Evolutionary conservation across 2,329 filamentous ascomycete species (phyloP).

Genomic region (Colletotrichum agaves): DNA sequence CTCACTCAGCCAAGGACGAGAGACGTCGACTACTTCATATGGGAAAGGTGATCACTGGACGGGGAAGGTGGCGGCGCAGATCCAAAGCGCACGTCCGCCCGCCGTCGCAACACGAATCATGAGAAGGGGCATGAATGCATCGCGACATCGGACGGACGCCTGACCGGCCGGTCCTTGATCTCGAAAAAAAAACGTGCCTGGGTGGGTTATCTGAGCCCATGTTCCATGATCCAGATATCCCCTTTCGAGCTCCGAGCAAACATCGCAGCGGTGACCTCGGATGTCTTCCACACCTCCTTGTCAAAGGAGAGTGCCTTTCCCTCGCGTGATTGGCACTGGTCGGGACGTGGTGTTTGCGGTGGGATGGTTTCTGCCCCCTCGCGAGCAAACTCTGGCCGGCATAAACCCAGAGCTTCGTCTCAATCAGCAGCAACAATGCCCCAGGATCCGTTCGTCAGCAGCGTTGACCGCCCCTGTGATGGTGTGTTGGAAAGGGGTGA

Average conservation of each 20-base stretch:
- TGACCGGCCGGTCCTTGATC: constrained; percentile 37
- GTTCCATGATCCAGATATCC: not conserved
- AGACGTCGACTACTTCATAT: constrained; percentile 35
- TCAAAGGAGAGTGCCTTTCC: not conserved
- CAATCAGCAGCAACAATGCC: constrained; percentile 29
- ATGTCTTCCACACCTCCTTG: constrained; percentile 12
- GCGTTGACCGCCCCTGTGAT: not conserved
- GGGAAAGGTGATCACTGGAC: constrained; percentile 30
- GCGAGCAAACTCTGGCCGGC: constrained; percentile 27
- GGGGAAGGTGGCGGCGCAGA: constrained; percentile 9
- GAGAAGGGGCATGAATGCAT: constrained; percentile 34
- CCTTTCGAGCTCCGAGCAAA: constrained; percentile 24
- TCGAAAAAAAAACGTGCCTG: constrained; percentile 37
- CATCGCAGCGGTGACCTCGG: constrained; percentile 19
- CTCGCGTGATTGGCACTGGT: constrained; percentile 30
- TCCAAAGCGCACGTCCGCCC: constrained; percentile 30
- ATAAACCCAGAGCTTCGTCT: constrained; percentile 36
- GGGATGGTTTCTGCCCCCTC: constrained; percentile 22
- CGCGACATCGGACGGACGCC: constrained; percentile 33
- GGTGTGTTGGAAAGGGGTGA: not conserved
- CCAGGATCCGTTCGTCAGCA: not conserved
- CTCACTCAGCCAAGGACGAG: not conserved
- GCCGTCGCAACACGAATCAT: constrained; percentile 37
- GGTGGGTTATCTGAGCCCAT: constrained; percentile 34
- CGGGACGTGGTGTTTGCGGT: constrained; percentile 15